Evolutionary conservation across 768 basidiomycete genomes (phyloP).

Genomic region (Serendipita sp.): DNA sequence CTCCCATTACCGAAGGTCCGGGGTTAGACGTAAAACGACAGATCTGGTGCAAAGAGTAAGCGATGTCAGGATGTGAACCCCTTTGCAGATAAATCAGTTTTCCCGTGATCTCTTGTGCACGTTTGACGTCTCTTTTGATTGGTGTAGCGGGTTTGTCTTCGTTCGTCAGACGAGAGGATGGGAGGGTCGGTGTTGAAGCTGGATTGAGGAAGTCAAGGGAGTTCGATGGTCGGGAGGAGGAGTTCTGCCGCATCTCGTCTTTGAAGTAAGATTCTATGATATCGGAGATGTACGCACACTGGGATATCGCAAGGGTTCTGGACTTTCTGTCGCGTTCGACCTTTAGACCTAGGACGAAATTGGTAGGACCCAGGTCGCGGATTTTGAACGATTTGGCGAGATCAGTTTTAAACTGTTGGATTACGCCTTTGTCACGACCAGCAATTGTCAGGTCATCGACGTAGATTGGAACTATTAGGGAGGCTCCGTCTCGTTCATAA

Average conservation of each 20-base stretch:
- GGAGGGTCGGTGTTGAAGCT: not conserved
- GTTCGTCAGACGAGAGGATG: not conserved
- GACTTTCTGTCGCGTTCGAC: conserved; percentile 13
- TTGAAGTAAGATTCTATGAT: not conserved
- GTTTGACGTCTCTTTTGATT: not conserved
- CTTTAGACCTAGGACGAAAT: conserved; percentile 15
- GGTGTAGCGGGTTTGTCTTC: not conserved
- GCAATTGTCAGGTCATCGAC: conserved; percentile 9
- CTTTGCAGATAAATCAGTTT: not conserved
- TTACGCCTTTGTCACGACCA: not conserved
- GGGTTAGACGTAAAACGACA: conserved; percentile 16
- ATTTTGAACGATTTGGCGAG: conserved; percentile 12
- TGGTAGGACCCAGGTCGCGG: conserved; percentile 11
- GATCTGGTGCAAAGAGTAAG: conserved; percentile 15
- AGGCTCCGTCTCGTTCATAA: conserved; percentile 13
- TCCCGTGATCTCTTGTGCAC: not conserved
- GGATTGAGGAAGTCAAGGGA: not conserved
- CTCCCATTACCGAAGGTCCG: not conserved
- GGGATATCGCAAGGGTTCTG: not conserved
- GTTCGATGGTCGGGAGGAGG: not conserved
- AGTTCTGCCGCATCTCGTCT: not conserved
- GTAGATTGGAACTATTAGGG: conserved; percentile 9
- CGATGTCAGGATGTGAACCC: conserved; percentile 16
- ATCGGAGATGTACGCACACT: not conserved
- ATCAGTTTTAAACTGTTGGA: conserved; percentile 6